These are phyloP conservation scores for Pleurotus pulmonarius DNA, from an alignment of 768 basidiomycete species.

Conservation along the genomic window DNA sequence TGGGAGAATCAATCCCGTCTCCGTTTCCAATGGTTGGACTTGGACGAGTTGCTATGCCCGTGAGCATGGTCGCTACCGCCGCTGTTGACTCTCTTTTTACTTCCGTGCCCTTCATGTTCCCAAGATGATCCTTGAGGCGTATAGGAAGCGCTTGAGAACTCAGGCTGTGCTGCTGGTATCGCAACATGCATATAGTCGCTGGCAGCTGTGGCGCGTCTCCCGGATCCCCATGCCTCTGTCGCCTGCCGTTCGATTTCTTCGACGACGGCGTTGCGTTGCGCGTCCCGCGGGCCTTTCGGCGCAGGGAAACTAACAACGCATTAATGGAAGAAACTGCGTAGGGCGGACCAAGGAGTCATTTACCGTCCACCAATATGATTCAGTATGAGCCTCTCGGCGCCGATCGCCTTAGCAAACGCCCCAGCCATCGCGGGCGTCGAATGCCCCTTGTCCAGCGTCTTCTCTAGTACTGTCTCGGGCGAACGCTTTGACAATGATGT, in stretches of 20 bases:
- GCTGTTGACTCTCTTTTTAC: no score
- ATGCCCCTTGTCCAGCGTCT: constrained; percentile 66
- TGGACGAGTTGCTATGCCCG: no score
- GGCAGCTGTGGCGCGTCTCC: constrained; percentile 46
- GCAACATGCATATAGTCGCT: constrained; percentile 51
- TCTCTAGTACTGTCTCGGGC: constrained; percentile 38
- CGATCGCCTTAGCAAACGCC: constrained; percentile 57
- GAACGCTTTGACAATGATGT: constrained; percentile 37
- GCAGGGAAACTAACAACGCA: constrained; percentile 44
- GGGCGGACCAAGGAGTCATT: constrained; percentile 11
- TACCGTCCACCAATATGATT: constrained; percentile 79
- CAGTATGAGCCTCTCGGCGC: constrained; percentile 59
- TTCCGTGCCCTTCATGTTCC: not conserved
- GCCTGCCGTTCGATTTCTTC: constrained; percentile 62
- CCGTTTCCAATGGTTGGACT: no score
- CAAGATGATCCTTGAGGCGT: not conserved
- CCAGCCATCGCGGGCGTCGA: constrained; percentile 81
- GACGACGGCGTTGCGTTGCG: constrained; percentile 41
- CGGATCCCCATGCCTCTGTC: constrained; percentile 51
- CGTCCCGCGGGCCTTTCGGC: constrained; percentile 33
- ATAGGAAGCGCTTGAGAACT: no score
- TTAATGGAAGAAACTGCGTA: not conserved
- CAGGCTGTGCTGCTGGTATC: constrained; percentile 24
- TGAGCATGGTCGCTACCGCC: no score
- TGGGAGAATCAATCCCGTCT: no score